phyloP scores from a whole-genome alignment of 23 red algal species.

The Cyanidioschyzon merolae region DNA sequence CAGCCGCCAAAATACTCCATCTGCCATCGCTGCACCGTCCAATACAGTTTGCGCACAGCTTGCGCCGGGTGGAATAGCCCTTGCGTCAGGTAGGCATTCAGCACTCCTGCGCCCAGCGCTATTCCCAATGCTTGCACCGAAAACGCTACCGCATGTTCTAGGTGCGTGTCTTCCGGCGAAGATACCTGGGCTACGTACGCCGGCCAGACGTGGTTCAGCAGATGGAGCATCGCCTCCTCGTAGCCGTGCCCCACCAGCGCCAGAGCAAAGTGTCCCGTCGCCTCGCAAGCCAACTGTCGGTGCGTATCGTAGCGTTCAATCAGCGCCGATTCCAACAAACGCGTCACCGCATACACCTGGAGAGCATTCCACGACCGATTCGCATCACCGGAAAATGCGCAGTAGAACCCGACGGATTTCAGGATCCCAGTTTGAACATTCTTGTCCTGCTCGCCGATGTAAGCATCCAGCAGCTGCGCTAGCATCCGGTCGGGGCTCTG shows the following conservation, averaged over 20 bases:
- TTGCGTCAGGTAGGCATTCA: constrained; percentile 62
- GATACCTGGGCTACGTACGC: constrained; percentile 41
- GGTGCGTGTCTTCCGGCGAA: constrained; percentile 56
- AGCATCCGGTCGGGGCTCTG: constrained; percentile 60
- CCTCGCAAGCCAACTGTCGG: constrained; percentile 78
- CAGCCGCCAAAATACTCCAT: not conserved
- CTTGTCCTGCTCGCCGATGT: constrained; percentile 61
- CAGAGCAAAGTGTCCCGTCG: constrained; percentile 76
- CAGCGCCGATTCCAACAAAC: constrained; percentile 76
- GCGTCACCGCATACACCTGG: constrained; percentile 79
- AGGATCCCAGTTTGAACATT: constrained; percentile 94
- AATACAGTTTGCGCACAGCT: constrained; percentile 76
- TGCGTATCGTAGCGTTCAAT: constrained; percentile 85
- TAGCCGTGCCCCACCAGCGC: constrained; percentile 63
- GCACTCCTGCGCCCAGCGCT: constrained; percentile 50
- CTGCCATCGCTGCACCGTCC: constrained; percentile 22
- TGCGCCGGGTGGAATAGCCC: constrained; percentile 88
- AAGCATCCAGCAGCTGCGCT: constrained; percentile 83
- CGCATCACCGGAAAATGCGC: constrained; percentile 54
- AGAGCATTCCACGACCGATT: constrained; percentile 33
- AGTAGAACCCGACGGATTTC: constrained; percentile 85
- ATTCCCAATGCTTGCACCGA: constrained; percentile 69
- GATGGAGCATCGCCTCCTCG: constrained; percentile 81
- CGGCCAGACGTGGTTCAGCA: constrained; percentile 90
- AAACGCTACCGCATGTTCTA: constrained; percentile 73